These are phyloP conservation scores for Ormosia semicastrata DNA, from an alignment of 306 rosid species.

Conservation along the genomic window DNA sequence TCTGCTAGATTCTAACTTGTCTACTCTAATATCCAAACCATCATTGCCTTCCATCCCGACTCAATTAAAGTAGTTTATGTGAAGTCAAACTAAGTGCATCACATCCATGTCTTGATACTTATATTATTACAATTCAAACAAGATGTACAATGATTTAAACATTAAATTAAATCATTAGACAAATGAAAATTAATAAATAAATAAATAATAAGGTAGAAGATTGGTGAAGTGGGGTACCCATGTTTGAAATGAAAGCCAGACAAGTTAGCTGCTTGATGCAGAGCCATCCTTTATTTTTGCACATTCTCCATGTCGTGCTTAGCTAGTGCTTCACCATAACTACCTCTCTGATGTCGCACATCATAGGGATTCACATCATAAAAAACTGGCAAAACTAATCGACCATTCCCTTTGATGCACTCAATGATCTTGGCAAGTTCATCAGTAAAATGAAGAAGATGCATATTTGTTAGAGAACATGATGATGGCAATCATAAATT, in stretches of 20 bases:
- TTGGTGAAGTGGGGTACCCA: too few relatives aligned
- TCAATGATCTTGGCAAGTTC: neutral
- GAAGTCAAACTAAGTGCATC: too few relatives aligned
- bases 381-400: neutral
- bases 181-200: too few relatives aligned
- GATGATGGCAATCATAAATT: neutral
- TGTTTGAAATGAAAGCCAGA: too few relatives aligned
- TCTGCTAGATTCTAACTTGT: constrained; percentile 31
- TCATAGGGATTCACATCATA: neutral
- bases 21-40: constrained; percentile 21
- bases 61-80: too few relatives aligned
- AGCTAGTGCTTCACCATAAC: neutral
- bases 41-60: constrained; percentile 26
- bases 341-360: neutral
- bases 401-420: neutral
- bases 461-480: neutral
- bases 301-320: neutral
- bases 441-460: neutral
- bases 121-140: too few relatives aligned
- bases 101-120: too few relatives aligned
- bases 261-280: too few relatives aligned
- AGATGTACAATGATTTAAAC: too few relatives aligned
- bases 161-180: too few relatives aligned
- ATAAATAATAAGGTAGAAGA: too few relatives aligned
- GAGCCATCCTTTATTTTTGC: too few relatives aligned